Evolutionary conservation across 495 filamentous ascomycete species (phyloP).

Genomic region (Tuber melanosporum): DNA sequence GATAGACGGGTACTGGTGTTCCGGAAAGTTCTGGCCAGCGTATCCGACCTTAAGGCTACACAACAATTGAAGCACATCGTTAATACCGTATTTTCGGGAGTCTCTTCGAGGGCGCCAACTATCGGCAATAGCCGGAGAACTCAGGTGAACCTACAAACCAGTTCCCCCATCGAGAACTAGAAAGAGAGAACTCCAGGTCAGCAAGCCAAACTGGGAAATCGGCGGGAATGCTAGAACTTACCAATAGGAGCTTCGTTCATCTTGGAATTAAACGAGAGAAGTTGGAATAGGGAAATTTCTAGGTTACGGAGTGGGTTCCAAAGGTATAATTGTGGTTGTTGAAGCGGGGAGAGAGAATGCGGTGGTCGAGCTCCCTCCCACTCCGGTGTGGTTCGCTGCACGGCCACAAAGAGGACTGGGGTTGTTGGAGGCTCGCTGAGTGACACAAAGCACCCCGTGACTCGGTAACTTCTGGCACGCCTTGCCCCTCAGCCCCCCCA

Average conservation of each 20-base stretch:
- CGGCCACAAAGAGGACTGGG: neutral
- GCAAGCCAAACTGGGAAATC: slow-evolving; percentile 30
- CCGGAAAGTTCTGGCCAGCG: slow-evolving; percentile 89
- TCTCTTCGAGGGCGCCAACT: neutral
- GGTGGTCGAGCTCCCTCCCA: neutral
- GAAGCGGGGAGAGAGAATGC: neutral
- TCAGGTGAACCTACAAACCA: slow-evolving; percentile 56
- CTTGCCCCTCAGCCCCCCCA: neutral
- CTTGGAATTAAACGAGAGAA: slow-evolving; percentile 5
- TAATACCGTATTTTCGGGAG: neutral
- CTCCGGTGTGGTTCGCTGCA: neutral
- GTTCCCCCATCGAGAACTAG: slow-evolving; percentile 99
- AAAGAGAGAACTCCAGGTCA: slow-evolving; percentile 26
- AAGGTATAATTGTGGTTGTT: neutral
- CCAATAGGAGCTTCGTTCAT: slow-evolving; percentile 72
- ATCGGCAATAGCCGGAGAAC: slow-evolving; percentile 13
- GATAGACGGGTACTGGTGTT: slow-evolving; percentile 96
- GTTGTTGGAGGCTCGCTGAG: neutral
- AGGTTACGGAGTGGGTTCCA: neutral
- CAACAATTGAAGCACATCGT: slow-evolving; percentile 9
- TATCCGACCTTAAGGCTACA: slow-evolving; percentile 88
- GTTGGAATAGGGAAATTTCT: neutral
- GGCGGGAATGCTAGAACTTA: slow-evolving; percentile 45
- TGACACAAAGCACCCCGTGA: neutral
- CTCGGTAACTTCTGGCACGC: neutral